A percentile compares a stretch with the other conserved stretches of the same genome.
Conservation (phyloP, 2,329 filamentous ascomycete genomes). For the Claviceps sp. region DNA sequence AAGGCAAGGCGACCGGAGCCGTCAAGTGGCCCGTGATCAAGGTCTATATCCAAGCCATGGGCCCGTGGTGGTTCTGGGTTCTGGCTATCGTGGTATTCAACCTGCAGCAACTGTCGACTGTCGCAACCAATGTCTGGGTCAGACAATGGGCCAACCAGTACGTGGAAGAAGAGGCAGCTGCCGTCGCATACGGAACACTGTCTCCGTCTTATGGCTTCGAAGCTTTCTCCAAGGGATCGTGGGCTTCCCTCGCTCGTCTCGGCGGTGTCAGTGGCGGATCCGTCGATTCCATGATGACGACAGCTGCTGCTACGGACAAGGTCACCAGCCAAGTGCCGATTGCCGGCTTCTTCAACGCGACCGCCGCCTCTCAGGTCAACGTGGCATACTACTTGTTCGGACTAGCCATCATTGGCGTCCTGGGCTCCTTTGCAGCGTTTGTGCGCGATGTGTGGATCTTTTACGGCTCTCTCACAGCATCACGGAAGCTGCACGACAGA, state of each 20-base stretch:
- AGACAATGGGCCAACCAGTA: slow-evolving; percentile 92
- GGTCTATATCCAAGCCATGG: slow-evolving; percentile 83
- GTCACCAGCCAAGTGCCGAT: slow-evolving; percentile 7
- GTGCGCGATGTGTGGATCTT: slow-evolving; percentile 80
- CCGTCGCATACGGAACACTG: slow-evolving; percentile 10
- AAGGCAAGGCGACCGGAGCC: slow-evolving; percentile 71
- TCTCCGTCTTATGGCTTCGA: slow-evolving; percentile 14
- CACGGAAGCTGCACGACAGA: slow-evolving; percentile 65
- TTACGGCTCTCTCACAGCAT: slow-evolving; percentile 79
- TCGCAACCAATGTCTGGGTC: slow-evolving; percentile 91
- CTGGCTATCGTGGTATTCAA: slow-evolving; percentile 62
- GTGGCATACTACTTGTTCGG: slow-evolving; percentile 71
- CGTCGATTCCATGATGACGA: not conserved
- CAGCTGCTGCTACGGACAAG: not conserved
- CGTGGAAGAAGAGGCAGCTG: slow-evolving; percentile 23
- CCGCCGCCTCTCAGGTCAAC: slow-evolving; percentile 47
- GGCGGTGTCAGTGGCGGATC: slow-evolving; percentile 12
- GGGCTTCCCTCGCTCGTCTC: slow-evolving; percentile 25
- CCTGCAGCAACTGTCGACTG: slow-evolving; percentile 70
- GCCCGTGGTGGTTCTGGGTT: slow-evolving; percentile 92
- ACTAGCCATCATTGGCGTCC: slow-evolving; percentile 66
- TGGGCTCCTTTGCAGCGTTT: slow-evolving; percentile 71
- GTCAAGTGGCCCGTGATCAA: slow-evolving; percentile 79
- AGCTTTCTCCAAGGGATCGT: slow-evolving; percentile 16
- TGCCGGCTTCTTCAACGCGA: slow-evolving; percentile 9